Conservation (phyloP, 148 eudicot genomes). For the Rhododendron griersonianum region DNA sequence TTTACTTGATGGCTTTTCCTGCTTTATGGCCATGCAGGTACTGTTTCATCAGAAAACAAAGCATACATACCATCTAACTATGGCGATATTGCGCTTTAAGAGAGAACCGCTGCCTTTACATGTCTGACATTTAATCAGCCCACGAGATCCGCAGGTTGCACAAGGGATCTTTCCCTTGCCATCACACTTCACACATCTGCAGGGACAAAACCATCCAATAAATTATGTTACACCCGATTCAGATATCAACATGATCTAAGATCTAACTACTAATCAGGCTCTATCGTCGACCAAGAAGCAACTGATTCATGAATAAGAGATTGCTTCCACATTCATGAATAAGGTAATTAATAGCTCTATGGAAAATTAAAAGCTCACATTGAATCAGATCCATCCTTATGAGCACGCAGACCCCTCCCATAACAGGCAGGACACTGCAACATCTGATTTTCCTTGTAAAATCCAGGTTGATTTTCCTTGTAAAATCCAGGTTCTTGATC, state of each 20-base stretch:
- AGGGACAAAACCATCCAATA: neutral
- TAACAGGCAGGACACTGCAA: conserved; percentile 60
- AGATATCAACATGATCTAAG: neutral
- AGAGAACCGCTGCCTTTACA: conserved; percentile 79
- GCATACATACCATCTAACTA: conserved; percentile 74
- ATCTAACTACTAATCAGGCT: conserved; percentile 9
- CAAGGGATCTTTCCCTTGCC: conserved; percentile 90
- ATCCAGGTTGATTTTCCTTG: conserved; percentile 74
- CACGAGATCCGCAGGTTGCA: conserved; percentile 78
- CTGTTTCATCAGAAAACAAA: neutral
- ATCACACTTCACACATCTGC: conserved; percentile 76
- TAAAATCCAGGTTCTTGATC: conserved; percentile 81
- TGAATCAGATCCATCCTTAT: conserved; percentile 92
- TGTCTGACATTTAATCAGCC: conserved; percentile 68
- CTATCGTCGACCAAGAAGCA: neutral
- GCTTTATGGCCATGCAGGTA: neutral
- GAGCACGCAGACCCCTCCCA: conserved; percentile 96
- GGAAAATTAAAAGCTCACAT: conserved; percentile 39
- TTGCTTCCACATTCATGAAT: neutral
- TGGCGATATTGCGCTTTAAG: conserved; percentile 59
- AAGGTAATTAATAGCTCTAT: neutral
- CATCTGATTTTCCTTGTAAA: conserved; percentile 79
- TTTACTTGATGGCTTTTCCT: neutral
- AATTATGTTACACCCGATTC: neutral
- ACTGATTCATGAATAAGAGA: neutral